phyloP scores from a whole-genome alignment of 306 rosid species.

The Fragaria iinumae region DNA sequence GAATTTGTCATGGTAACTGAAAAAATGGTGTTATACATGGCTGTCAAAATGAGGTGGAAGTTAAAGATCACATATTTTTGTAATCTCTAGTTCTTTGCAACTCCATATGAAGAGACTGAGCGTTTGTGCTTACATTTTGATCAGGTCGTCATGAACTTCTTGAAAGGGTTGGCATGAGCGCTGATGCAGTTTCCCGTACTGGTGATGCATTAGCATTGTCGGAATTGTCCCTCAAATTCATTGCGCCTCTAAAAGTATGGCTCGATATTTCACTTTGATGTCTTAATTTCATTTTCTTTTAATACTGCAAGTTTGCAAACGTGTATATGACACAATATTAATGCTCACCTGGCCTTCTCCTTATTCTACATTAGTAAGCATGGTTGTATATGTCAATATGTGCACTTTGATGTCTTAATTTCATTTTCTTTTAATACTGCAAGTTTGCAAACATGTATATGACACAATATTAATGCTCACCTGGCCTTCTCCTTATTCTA shows the following conservation, averaged over 20 bases:
- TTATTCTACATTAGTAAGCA: too few species aligned
- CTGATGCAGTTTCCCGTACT: constrained; percentile 62
- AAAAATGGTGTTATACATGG: not conserved
- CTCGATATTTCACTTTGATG: not conserved
- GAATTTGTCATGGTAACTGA: not conserved
- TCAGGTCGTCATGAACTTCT: constrained; percentile 78
- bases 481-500: not conserved
- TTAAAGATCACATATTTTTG: not conserved
- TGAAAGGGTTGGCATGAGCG: constrained; percentile 52
- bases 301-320: not conserved
- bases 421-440: not conserved
- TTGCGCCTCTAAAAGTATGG: constrained; percentile 82
- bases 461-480: not conserved
- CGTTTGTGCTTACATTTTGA: constrained; percentile 23
- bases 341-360: too few species aligned
- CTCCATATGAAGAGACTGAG: constrained; percentile 11
- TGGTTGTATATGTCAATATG: too few species aligned
- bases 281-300: not conserved
- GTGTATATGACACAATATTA: not conserved
- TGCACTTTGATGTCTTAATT: not conserved
- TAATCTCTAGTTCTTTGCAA: not conserved
- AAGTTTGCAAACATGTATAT: not conserved
- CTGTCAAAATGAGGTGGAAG: not conserved
- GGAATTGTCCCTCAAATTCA: constrained; percentile 69
- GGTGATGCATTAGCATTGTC: constrained; percentile 76